Evolutionary conservation across 2,329 filamentous ascomycete genomes (phyloP).

Genomic region (Sphaerostilbella broomeana): DNA sequence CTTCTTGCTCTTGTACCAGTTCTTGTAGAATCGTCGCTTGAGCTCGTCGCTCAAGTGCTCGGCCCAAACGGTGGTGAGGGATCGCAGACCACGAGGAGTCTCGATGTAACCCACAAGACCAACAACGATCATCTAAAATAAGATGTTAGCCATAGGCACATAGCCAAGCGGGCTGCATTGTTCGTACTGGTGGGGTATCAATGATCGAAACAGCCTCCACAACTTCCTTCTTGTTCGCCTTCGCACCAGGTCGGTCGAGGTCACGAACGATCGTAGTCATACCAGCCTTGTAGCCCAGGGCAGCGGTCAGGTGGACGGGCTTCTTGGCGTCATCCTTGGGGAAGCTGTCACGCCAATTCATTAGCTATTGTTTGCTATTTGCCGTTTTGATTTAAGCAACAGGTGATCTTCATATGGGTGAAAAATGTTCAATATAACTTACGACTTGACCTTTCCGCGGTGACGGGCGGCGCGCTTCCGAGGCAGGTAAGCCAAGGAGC

Average conservation of each 20-base stretch:
- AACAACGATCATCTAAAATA: slow-evolving; percentile 93
- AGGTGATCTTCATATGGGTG: background rate
- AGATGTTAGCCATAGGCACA: slow-evolving; percentile 67
- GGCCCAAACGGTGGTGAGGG: slow-evolving; percentile 98
- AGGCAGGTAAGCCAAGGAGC: slow-evolving; percentile 80
- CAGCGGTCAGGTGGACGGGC: slow-evolving; percentile 95
- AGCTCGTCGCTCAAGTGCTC: slow-evolving; percentile 98
- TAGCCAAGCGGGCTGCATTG: slow-evolving; percentile 75
- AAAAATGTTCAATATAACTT: slow-evolving; percentile 37
- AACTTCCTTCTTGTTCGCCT: slow-evolving; percentile 99
- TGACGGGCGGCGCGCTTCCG: slow-evolving; percentile 91
- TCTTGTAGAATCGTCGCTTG: slow-evolving; percentile 99
- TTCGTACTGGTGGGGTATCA: slow-evolving; percentile 91
- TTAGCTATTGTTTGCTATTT: slow-evolving; percentile 18
- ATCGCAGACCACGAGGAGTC: slow-evolving; percentile 98
- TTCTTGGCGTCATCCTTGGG: slow-evolving; percentile 99
- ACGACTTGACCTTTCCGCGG: slow-evolving; percentile 98
- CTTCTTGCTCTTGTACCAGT: slow-evolving; percentile 99
- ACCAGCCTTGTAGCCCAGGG: slow-evolving; percentile 99
- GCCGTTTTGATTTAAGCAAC: background rate
- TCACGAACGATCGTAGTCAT: slow-evolving; percentile 99
- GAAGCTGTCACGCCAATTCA: slow-evolving; percentile 58
- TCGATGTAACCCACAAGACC: slow-evolving; percentile 99
- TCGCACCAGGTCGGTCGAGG: slow-evolving; percentile 96
- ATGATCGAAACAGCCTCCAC: slow-evolving; percentile 83